A percentile compares a stretch with the other conserved stretches of the same genome.
Evolutionary conservation across 805 yeast genomes (phyloP).

Genomic region (Metschnikowia chrysomelidarum): DNA sequence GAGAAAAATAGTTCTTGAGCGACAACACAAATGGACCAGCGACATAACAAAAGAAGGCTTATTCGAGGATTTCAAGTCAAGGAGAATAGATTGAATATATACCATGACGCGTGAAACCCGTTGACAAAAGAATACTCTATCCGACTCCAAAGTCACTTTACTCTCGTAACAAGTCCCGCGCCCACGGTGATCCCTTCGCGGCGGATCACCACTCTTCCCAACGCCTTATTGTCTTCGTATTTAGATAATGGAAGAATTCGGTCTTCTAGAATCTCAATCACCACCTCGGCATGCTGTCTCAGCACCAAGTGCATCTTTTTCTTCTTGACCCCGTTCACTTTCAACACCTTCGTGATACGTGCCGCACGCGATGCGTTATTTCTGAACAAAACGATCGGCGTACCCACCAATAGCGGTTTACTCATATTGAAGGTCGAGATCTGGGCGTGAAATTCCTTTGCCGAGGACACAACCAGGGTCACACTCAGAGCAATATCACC

Average conservation of each 20-base stretch:
- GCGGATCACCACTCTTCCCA: slow-evolving; percentile 70
- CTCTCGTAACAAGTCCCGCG: slow-evolving; percentile 48
- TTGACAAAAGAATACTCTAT: no score
- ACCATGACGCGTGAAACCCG: no score
- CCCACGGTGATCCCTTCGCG: slow-evolving; percentile 71
- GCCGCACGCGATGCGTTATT: slow-evolving; percentile 75
- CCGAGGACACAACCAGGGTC: slow-evolving; percentile 26
- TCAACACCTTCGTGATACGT: slow-evolving; percentile 47
- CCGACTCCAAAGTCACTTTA: neutral
- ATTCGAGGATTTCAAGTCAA: no score
- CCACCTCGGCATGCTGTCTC: slow-evolving; percentile 58
- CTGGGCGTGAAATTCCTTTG: slow-evolving; percentile 26
- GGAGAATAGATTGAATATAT: no score
- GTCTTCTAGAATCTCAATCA: slow-evolving; percentile 47
- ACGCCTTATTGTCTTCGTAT: slow-evolving; percentile 44
- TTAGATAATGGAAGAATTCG: slow-evolving; percentile 52
- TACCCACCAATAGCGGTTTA: slow-evolving; percentile 76
- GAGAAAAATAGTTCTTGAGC: no score
- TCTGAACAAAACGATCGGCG: slow-evolving; percentile 73
- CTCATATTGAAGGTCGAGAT: slow-evolving; percentile 42
- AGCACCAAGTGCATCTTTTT: slow-evolving; percentile 56
- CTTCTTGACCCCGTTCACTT: slow-evolving; percentile 35
- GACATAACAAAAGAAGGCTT: no score
- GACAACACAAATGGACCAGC: no score
- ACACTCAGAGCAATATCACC: slow-evolving; percentile 51